Evolutionary conservation across 139 green algal genomes (phyloP).

Genomic region (Chlamydomonas sp.): DNA sequence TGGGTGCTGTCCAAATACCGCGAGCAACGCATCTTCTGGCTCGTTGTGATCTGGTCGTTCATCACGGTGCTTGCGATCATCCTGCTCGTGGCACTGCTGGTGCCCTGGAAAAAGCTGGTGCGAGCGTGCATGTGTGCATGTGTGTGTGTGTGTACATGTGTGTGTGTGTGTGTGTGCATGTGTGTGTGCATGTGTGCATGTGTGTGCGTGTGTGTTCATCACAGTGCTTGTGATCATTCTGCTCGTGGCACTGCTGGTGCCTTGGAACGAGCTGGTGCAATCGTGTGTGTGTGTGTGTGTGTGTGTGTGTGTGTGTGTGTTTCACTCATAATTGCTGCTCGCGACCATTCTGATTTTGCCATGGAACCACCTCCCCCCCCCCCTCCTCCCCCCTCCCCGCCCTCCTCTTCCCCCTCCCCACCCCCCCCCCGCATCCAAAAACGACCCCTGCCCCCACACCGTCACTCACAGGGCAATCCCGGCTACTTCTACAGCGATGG

Average conservation of each 20-base stretch:
- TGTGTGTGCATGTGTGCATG: too few relatives aligned
- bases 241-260: neutral
- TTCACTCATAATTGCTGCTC: neutral
- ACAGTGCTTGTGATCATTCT: neutral
- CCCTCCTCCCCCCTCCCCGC: neutral
- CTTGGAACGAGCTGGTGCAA: too few relatives aligned
- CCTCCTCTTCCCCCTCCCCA: neutral
- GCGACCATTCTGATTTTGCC: neutral
- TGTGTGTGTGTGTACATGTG: too few relatives aligned
- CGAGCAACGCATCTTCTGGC: neutral
- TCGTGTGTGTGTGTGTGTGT: too few relatives aligned
- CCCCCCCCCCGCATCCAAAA: neutral
- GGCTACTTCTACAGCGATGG: too few relatives aligned
- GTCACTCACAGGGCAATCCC: too few relatives aligned
- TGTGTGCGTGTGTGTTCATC: too few relatives aligned
- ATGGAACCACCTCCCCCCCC: neutral
- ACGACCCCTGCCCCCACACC: too few relatives aligned
- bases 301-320: too few relatives aligned
- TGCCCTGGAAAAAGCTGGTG: slow-evolving; percentile 1
- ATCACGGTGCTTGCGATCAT: neutral
- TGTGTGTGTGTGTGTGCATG: too few relatives aligned
- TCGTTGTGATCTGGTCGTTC: slow-evolving; percentile 4
- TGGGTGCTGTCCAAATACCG: neutral
- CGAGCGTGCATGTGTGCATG: too few relatives aligned
- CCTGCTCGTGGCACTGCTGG: neutral